Conservation (phyloP, 2,329 filamentous ascomycete species). For the Leptographium procerum region DNA sequence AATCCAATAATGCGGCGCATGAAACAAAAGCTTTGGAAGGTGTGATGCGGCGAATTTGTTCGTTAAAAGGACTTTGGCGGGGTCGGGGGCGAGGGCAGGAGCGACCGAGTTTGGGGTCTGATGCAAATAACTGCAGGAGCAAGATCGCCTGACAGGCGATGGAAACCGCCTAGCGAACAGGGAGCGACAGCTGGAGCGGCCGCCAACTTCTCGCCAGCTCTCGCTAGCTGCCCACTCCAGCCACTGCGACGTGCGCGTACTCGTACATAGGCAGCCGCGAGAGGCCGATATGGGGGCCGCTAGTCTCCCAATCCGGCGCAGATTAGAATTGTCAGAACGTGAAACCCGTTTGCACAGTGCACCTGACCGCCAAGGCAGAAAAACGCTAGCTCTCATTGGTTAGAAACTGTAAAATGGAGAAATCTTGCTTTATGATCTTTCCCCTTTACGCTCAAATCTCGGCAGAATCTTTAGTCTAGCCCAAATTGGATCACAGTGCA, state of each 20-base stretch:
- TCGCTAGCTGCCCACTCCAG: constrained; percentile 14
- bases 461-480: too few relatives aligned
- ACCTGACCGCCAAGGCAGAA: too few relatives aligned
- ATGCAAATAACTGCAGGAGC: constrained; percentile 3
- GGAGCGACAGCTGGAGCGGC: not conserved
- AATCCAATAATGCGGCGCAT: not conserved
- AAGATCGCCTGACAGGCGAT: not conserved
- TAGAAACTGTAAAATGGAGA: too few relatives aligned
- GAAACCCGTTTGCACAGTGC: too few relatives aligned
- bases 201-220: not conserved
- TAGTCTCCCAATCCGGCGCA: not conserved
- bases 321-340: not conserved
- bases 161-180: not conserved
- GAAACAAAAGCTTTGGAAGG: not conserved
- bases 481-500: too few relatives aligned
- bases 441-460: too few relatives aligned
- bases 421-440: too few relatives aligned
- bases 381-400: too few relatives aligned
- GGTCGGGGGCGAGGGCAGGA: constrained; percentile 1
- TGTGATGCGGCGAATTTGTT: not conserved
- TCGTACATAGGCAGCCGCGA: constrained; percentile 1
- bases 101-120: constrained; percentile 3
- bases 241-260: constrained; percentile 22
- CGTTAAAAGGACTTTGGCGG: not conserved
- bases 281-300: not conserved